Evolutionary conservation across 768 basidiomycete genomes (phyloP).

Genomic region (Sistotremastrum suecicum): DNA sequence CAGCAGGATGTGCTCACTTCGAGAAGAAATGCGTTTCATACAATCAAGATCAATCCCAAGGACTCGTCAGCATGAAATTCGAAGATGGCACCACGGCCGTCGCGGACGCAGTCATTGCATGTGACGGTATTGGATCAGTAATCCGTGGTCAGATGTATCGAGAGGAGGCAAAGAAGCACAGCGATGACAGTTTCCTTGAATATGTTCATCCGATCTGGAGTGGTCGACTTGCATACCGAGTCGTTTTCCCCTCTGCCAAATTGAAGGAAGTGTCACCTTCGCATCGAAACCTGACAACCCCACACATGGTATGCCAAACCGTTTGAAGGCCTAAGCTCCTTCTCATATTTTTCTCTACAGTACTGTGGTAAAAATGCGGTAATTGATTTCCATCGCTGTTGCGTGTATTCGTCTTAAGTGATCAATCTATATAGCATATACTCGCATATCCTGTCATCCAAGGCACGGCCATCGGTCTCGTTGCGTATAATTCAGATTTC

Average conservation of each 20-base stretch:
- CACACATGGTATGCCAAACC: too few species aligned
- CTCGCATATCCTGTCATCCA: too few species aligned
- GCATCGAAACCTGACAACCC: conserved; percentile 20
- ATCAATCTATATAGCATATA: too few species aligned
- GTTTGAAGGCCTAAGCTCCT: too few species aligned
- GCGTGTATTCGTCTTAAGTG: too few species aligned
- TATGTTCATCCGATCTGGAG: conserved; percentile 43
- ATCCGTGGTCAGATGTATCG: conserved; percentile 23
- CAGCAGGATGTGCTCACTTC: conserved; percentile 32
- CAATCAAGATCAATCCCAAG: conserved; percentile 15
- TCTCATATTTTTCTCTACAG: too few species aligned
- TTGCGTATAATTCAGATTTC: too few species aligned
- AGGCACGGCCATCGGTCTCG: too few species aligned
- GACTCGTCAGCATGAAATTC: conserved; percentile 34
- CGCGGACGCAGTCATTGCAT: conserved; percentile 56
- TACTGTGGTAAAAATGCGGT: too few species aligned
- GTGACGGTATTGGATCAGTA: conserved; percentile 52
- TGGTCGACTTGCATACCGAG: conserved; percentile 44
- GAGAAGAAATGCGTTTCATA: conserved; percentile 49
- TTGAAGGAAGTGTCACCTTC: conserved; percentile 27
- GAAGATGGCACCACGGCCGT: conserved; percentile 43
- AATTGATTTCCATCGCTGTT: too few species aligned
- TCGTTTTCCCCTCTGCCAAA: conserved; percentile 39
- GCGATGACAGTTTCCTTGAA: conserved; percentile 19
- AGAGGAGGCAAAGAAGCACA: conserved; percentile 9